A percentile compares a stretch with the other conserved stretches of the same genome.
Conservation (phyloP, 495 filamentous ascomycete genomes). For the Parathielavia appendiculata region DNA sequence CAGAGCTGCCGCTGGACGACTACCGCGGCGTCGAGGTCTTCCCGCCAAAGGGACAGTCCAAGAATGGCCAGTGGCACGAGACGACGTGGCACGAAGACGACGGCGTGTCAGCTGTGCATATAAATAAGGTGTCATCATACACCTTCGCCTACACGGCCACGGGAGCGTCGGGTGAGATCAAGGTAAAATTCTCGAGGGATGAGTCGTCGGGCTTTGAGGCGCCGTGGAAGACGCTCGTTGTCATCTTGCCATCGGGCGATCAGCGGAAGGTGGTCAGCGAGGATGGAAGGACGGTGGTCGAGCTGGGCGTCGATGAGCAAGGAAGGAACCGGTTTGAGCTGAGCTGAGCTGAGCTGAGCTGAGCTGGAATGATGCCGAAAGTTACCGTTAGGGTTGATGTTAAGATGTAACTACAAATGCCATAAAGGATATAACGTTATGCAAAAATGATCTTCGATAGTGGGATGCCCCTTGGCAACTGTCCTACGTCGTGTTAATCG, state of each 20-base stretch:
- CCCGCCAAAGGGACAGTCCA: neutral
- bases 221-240: conserved; percentile 6
- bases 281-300: neutral
- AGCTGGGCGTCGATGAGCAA: neutral
- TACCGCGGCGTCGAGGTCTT: conserved; percentile 4
- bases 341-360: neutral
- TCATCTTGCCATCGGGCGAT: conserved; percentile 2
- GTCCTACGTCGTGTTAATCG: no score
- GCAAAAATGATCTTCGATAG: no score
- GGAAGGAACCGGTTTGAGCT: conserved; percentile 1
- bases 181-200: neutral
- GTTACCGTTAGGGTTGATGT: neutral
- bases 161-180: neutral
- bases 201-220: conserved; percentile 9
- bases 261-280: conserved; percentile 3
- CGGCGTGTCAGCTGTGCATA: neutral
- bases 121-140: conserved; percentile 3
- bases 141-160: conserved; percentile 1
- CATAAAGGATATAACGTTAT: neutral
- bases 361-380: neutral
- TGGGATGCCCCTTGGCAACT: no score
- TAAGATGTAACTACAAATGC: neutral
- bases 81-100: conserved; percentile 3
- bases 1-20: conserved; percentile 2
- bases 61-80: conserved; percentile 2